A percentile compares a stretch with the other conserved stretches of the same genome.
phyloP scores from a whole-genome alignment of 176 grass and related monocot species.

The Ananas comosus region DNA sequence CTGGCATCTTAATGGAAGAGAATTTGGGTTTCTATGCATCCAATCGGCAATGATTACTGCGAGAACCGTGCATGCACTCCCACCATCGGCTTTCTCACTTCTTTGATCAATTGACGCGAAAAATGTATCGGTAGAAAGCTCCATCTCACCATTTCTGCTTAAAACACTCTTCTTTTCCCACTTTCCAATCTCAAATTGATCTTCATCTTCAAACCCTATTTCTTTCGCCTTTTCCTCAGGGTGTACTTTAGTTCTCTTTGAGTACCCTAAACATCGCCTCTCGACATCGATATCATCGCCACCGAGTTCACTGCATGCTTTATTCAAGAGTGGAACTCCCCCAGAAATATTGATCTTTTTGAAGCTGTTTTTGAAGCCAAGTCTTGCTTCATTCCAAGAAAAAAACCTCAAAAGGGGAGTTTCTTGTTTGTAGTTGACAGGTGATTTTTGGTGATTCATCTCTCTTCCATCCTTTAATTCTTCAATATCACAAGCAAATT shows the following conservation, averaged over 20 bases:
- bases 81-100: conserved; percentile 77
- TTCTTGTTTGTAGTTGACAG: background rate
- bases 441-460: background rate
- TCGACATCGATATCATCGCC: conserved; percentile 90
- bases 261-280: conserved; percentile 28
- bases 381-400: conserved; percentile 55
- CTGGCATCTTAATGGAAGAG: conserved; percentile 61
- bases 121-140: conserved; percentile 64
- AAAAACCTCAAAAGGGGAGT: conserved; percentile 41
- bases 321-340: conserved; percentile 74
- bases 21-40: conserved; percentile 52
- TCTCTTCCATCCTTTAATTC: conserved; percentile 7
- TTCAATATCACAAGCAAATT: conserved; percentile 8
- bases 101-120: conserved; percentile 95
- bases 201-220: conserved; percentile 58
- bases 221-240: conserved; percentile 17
- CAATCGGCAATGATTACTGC: conserved; percentile 82
- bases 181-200: conserved; percentile 61
- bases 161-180: conserved; percentile 61
- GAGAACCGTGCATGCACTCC: conserved; percentile 70
- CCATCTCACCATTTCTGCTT: conserved; percentile 65
- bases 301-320: conserved; percentile 59
- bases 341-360: conserved; percentile 39
- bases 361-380: conserved; percentile 26
- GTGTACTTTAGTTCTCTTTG: conserved; percentile 27